Conservation (phyloP, 306 rosid genomes). For the Vigna mungo region DNA sequence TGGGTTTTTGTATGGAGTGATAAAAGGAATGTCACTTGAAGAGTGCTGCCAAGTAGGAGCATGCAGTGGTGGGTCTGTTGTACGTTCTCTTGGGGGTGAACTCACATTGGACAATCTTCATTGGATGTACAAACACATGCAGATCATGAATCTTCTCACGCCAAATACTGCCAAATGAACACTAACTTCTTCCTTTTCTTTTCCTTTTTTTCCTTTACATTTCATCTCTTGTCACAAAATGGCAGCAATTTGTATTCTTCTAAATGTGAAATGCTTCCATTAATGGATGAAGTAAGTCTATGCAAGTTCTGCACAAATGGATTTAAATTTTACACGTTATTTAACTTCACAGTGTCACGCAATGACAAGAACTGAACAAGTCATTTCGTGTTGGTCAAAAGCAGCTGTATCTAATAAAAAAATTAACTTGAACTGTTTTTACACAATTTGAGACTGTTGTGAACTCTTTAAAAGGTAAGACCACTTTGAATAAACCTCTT, state of each 20-base stretch:
- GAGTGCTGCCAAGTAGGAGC: slow-evolving; percentile 87
- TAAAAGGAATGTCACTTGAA: slow-evolving; percentile 74
- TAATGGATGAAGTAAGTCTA: slow-evolving; percentile 10
- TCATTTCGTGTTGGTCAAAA: too few relatives aligned
- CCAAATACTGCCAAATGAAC: slow-evolving; percentile 50
- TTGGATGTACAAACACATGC: slow-evolving; percentile 90
- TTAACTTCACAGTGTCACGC: too few relatives aligned
- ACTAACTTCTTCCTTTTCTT: not conserved
- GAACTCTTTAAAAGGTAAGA: too few relatives aligned
- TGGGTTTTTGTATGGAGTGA: slow-evolving; percentile 82
- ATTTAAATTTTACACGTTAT: too few relatives aligned
- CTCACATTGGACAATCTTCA: slow-evolving; percentile 72
- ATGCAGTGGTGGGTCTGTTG: slow-evolving; percentile 88
- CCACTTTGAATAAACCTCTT: too few relatives aligned
- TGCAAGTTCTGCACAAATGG: too few relatives aligned
- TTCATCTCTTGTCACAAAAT: slow-evolving; percentile 31
- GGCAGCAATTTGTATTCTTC: slow-evolving; percentile 25
- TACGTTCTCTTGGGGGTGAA: slow-evolving; percentile 82
- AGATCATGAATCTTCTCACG: slow-evolving; percentile 62
- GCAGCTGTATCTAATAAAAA: too few relatives aligned
- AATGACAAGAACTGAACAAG: too few relatives aligned
- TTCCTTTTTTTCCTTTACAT: not conserved
- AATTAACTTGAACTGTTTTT: too few relatives aligned
- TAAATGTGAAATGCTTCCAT: slow-evolving; percentile 33
- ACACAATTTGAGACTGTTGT: too few relatives aligned